A percentile compares a stretch with the other conserved stretches of the same genome.
These are phyloP conservation scores for Fomitopsis pulvina DNA, from an alignment of 768 basidiomycete genomes.

Conservation along the genomic window DNA sequence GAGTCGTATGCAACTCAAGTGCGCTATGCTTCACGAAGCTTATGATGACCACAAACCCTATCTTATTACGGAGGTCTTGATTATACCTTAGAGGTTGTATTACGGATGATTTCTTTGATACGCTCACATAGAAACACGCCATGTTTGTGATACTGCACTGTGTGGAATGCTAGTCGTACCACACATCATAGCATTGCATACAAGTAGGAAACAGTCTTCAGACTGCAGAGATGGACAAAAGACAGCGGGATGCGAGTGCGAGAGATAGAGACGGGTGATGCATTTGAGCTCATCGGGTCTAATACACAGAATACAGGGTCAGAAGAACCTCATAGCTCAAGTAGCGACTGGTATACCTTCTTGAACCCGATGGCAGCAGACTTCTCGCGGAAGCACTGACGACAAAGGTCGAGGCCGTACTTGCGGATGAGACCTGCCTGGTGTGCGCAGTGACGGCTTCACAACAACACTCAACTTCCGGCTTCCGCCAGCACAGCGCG, in stretches of 20 bases:
- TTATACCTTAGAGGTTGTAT: background rate
- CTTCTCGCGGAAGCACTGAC: slow-evolving; percentile 98
- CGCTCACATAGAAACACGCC: background rate
- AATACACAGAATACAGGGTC: background rate
- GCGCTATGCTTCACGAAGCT: background rate
- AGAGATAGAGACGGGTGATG: background rate
- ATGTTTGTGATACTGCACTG: background rate
- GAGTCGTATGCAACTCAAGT: background rate
- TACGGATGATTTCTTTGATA: background rate
- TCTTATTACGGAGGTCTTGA: background rate
- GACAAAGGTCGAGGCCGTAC: slow-evolving; percentile 95
- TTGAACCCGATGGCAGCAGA: slow-evolving; percentile 87
- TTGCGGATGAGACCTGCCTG: slow-evolving; percentile 98
- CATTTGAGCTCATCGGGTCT: slow-evolving; percentile 18
- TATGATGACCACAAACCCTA: background rate
- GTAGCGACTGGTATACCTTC: slow-evolving; percentile 50
- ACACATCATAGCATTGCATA: slow-evolving; percentile 20
- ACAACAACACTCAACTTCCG: slow-evolving; percentile 10
- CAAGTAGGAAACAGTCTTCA: too few species aligned
- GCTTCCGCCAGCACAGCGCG: background rate
- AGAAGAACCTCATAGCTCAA: background rate
- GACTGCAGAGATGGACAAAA: slow-evolving; percentile 10
- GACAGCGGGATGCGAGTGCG: slow-evolving; percentile 1
- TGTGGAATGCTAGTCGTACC: background rate
- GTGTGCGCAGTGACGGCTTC: slow-evolving; percentile 91